Percentiles rank a stretch among this genome's conserved stretches.
These are phyloP conservation scores for Cryptosporidium xiaoi DNA, from an alignment of 169 alveolate genomes.

Conservation along the genomic window DNA sequence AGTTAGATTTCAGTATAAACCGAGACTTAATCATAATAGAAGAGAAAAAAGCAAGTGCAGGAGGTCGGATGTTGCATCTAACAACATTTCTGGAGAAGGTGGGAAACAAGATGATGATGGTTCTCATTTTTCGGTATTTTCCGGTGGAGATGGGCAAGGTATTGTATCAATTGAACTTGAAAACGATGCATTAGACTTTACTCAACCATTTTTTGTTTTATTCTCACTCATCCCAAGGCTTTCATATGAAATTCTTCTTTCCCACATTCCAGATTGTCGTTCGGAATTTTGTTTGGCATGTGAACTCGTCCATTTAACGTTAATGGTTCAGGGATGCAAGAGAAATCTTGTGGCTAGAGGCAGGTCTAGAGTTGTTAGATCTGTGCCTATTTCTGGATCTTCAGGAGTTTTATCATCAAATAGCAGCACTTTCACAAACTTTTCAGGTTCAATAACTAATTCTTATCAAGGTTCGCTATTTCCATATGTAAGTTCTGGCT, in stretches of 20 bases:
- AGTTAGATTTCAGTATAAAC: slow-evolving; percentile 42
- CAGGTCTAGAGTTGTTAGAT: background rate
- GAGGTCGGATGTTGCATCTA: slow-evolving; percentile 4
- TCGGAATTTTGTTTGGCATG: slow-evolving; percentile 62
- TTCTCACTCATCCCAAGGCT: slow-evolving; percentile 36
- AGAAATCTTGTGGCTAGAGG: background rate
- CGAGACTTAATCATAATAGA: slow-evolving; percentile 47
- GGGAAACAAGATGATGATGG: background rate
- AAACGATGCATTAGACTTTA: slow-evolving; percentile 56
- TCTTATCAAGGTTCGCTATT: slow-evolving; percentile 5
- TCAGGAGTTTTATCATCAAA: too few relatives aligned
- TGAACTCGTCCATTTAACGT: slow-evolving; percentile 54
- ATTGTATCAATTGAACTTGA: slow-evolving; percentile 53
- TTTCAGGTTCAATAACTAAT: too few relatives aligned
- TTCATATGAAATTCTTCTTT: slow-evolving; percentile 32
- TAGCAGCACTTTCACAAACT: too few relatives aligned
- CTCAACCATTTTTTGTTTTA: slow-evolving; percentile 62
- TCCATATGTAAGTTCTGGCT: slow-evolving; percentile 28
- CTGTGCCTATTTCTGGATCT: background rate
- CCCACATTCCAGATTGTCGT: slow-evolving; percentile 26
- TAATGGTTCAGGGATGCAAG: slow-evolving; percentile 53
- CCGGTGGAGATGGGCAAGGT: background rate
- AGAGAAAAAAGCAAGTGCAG: slow-evolving; percentile 36
- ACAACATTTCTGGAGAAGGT: background rate
- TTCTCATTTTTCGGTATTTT: background rate